Percentiles rank a stretch among this genome's conserved stretches.
phyloP scores from a whole-genome alignment of 1,139 yeast genomes.

The Candida albicans region DNA sequence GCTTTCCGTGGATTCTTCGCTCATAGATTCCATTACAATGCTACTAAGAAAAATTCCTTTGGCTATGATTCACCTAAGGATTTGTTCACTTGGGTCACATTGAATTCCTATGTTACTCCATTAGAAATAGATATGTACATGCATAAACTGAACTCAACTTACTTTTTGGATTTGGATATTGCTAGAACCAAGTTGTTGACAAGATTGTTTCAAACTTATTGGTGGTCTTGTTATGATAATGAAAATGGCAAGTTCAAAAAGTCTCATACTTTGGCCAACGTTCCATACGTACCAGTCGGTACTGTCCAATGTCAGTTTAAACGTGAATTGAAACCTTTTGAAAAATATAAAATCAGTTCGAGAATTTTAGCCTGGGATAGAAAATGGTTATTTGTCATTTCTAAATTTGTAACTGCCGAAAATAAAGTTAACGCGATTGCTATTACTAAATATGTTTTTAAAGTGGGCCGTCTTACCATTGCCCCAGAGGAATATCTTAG shows the following conservation, averaged over 20 bases:
- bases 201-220: constrained; percentile 52
- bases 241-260: constrained; percentile 35
- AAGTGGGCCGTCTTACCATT: constrained; percentile 70
- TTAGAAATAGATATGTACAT: constrained; percentile 82
- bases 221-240: constrained; percentile 42
- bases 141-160: constrained; percentile 86
- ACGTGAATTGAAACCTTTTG: constrained; percentile 71
- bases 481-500: constrained; percentile 60
- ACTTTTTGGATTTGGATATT: constrained; percentile 80
- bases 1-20: constrained; percentile 41
- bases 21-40: constrained; percentile 26
- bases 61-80: constrained; percentile 29
- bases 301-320: constrained; percentile 67
- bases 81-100: constrained; percentile 46
- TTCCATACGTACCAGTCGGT: constrained; percentile 80
- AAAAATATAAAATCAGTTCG: constrained; percentile 53
- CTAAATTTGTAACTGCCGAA: constrained; percentile 50
- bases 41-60: constrained; percentile 33
- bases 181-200: constrained; percentile 68
- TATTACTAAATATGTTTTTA: constrained; percentile 78
- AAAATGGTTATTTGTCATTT: constrained; percentile 78
- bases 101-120: constrained; percentile 64
- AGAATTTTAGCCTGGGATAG: constrained; percentile 80
- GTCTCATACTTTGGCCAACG: constrained; percentile 22
- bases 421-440: constrained; percentile 54